Conservation (phyloP, 2,329 filamentous ascomycete genomes). For the Fusarium secorum region DNA sequence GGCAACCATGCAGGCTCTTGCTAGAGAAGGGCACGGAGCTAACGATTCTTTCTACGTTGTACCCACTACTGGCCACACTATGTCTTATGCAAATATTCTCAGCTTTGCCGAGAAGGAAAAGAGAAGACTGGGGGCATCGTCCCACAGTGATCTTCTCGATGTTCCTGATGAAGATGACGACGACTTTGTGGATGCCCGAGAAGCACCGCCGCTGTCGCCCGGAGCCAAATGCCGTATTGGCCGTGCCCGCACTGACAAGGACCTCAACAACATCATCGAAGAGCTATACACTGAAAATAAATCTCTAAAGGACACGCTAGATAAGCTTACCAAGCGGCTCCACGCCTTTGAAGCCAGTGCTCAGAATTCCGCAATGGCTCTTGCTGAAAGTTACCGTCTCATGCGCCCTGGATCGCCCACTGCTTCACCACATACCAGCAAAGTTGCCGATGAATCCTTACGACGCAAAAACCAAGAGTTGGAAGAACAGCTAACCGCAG, state of each 20-base stretch:
- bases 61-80: constrained; percentile 87
- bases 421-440: constrained; percentile 41
- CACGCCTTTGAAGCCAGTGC: constrained; percentile 93
- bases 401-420: constrained; percentile 65
- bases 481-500: constrained; percentile 69
- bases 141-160: constrained; percentile 59
- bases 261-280: constrained; percentile 75
- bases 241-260: constrained; percentile 53
- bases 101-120: constrained; percentile 73
- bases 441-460: constrained; percentile 48
- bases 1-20: constrained; percentile 81
- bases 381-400: constrained; percentile 82
- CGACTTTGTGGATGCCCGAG: constrained; percentile 88
- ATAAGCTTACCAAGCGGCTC: constrained; percentile 86
- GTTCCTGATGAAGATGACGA: constrained; percentile 72
- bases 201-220: constrained; percentile 63
- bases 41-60: constrained; percentile 93
- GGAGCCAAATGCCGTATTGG: constrained; percentile 52
- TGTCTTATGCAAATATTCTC: constrained; percentile 91
- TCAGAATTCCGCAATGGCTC: constrained; percentile 83
- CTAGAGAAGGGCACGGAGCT: constrained; percentile 70
- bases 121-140: constrained; percentile 63
- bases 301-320: constrained; percentile 82
- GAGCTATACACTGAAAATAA: constrained; percentile 90
- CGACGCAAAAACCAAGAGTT: constrained; percentile 66